Evolutionary conservation across 169 alveolate species (phyloP), one percentile per base, ranked within the genome.

Genomic region (Cryptosporidium ubiquitum): DNA sequence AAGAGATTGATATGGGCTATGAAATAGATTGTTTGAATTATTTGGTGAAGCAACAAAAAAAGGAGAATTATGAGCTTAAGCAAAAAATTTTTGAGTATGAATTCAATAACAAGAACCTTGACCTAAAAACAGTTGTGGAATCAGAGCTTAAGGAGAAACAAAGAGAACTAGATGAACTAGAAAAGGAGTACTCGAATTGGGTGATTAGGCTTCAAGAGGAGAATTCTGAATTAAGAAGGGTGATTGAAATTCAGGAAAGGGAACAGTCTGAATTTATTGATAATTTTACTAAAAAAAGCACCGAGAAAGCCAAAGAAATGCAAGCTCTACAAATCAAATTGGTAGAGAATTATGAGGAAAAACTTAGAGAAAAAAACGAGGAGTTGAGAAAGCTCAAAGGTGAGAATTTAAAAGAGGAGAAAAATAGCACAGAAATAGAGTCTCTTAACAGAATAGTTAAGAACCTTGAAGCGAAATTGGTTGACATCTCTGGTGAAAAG

Each of bases 101-200:
- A 33, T 79, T 42, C 55, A 58, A 58, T 40, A 26, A 58, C 55
- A 71, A 4, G 5, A 42, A 39, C 7, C 37, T 44, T 5, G n/a
- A 71, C 7, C 26, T 55, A 60, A 44, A 33, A 6, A 37, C n/a
- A 31, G 3, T 52, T 7, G 18, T 79, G 39, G 74, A 79, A 35
- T 79, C 66, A 39, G 79, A 79, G 51, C 71, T 64, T 29, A 64
- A 33, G 61, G 89, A 79, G 35, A 64, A 79, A 16, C 61, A 79
- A 37, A 40, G 44, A 26, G 75, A 64, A 14, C 49, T 79, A 4
- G 89, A 79, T 5, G 74, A 79, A 9, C 39, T 79, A 44, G 75
- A 61, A 29, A 64, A 61, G 66, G 89, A 79, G 57, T 73, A 73
- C n/a, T 73, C 85, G 3, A 52, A 52, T 58, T 73, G 85, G 85